Percentiles rank a stretch among this genome's conserved stretches.
Evolutionary conservation across 2,329 filamentous ascomycete genomes (phyloP).

Genomic region (Magnaporthiopsis incrustans): DNA sequence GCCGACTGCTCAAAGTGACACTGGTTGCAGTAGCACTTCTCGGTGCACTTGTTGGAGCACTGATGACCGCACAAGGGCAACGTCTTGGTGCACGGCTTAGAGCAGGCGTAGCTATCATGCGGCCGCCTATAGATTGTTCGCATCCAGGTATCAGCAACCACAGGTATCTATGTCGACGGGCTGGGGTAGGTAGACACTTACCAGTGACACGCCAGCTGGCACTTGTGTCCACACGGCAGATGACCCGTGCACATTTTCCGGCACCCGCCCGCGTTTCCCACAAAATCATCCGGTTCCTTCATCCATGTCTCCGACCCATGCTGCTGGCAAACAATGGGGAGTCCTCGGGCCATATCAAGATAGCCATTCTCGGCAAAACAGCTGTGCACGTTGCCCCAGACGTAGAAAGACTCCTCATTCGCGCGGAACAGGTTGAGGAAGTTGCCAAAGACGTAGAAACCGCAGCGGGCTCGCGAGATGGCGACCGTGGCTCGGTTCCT

Average conservation of each 20-base stretch:
- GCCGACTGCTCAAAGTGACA: background rate
- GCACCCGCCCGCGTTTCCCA: slow-evolving; percentile 44
- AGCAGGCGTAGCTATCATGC: slow-evolving; percentile 1
- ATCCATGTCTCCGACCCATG: slow-evolving; percentile 48
- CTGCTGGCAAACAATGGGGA: slow-evolving; percentile 57
- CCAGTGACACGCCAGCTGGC: slow-evolving; percentile 44
- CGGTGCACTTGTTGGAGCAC: slow-evolving; percentile 7
- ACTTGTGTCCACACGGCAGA: slow-evolving; percentile 43
- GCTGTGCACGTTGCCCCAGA: slow-evolving; percentile 43
- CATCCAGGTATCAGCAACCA: too few relatives aligned
- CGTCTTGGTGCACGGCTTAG: background rate
- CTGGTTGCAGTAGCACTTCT: slow-evolving; percentile 4
- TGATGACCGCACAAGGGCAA: slow-evolving; percentile 4
- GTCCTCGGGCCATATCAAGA: slow-evolving; percentile 23
- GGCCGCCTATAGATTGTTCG: background rate
- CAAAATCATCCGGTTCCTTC: slow-evolving; percentile 41
- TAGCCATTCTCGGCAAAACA: slow-evolving; percentile 32
- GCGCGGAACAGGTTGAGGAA: slow-evolving; percentile 43
- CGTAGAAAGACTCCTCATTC: slow-evolving; percentile 26
- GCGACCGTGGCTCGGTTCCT: slow-evolving; percentile 51
- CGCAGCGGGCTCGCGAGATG: slow-evolving; percentile 62
- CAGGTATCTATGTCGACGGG: background rate
- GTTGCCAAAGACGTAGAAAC: slow-evolving; percentile 83
- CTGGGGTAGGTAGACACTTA: slow-evolving; percentile 18
- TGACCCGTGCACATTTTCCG: slow-evolving; percentile 31